phyloP scores from a whole-genome alignment of 192 early-diverging fungal species.

The Backusella parvicylindrica region DNA sequence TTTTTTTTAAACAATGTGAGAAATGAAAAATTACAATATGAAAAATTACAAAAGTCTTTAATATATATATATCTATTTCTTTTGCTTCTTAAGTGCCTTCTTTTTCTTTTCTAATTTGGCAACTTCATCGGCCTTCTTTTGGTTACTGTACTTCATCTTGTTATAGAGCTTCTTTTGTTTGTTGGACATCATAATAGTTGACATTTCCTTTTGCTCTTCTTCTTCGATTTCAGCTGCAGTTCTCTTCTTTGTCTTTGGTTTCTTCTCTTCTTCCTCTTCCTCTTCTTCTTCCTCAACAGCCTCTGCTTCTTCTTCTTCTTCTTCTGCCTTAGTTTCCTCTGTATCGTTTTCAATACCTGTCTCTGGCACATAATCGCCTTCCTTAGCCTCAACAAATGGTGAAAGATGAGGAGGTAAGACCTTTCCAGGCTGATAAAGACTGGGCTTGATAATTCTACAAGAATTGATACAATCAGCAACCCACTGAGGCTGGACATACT shows the following conservation, averaged over 20 bases:
- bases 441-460: constrained; percentile 58
- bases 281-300: constrained; percentile 51
- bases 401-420: constrained; percentile 88
- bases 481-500: constrained; percentile 98
- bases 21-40: neutral
- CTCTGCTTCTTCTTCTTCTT: constrained; percentile 39
- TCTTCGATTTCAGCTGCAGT: constrained; percentile 47
- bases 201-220: constrained; percentile 69
- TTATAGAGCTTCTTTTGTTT: constrained; percentile 76
- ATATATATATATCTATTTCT: constrained; percentile 1
- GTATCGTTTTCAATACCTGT: constrained; percentile 37
- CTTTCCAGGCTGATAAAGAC: constrained; percentile 77
- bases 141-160: constrained; percentile 72
- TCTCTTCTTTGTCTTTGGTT: constrained; percentile 50
- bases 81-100: constrained; percentile 23
- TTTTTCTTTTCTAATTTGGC: constrained; percentile 28
- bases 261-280: constrained; percentile 58
- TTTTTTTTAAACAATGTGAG: no score
- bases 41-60: neutral
- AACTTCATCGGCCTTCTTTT: constrained; percentile 65
- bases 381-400: constrained; percentile 84
- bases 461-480: constrained; percentile 93
- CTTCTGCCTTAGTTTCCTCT: constrained; percentile 35
- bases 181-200: constrained; percentile 86
- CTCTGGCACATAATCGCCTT: constrained; percentile 84